Percentiles rank a stretch among this genome's conserved stretches.
Evolutionary conservation across 257 asterid genomes (phyloP).

Genomic region (Solanum appendiculatum): DNA sequence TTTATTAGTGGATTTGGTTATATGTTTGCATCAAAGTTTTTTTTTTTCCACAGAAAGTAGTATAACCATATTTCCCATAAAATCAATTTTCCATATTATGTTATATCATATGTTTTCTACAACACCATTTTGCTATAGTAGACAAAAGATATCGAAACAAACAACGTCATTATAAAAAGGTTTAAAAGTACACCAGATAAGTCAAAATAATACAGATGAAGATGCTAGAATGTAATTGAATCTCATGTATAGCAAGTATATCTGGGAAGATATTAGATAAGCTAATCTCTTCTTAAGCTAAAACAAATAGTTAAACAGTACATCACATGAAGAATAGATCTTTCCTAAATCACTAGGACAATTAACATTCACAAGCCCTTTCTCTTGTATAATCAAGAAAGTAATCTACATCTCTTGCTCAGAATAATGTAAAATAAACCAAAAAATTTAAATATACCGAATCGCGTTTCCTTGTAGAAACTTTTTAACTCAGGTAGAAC

Average conservation of each 20-base stretch:
- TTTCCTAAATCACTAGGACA: background rate
- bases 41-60: background rate
- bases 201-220: background rate
- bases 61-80: background rate
- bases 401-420: conserved; percentile 8
- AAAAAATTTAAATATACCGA: background rate
- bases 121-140: background rate
- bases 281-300: background rate
- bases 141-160: background rate
- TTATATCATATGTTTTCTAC: background rate
- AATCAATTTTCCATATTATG: background rate
- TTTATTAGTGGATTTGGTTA: background rate
- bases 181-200: background rate
- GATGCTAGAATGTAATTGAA: background rate
- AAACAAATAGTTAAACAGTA: background rate
- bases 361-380: conserved; percentile 4
- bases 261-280: background rate
- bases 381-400: conserved; percentile 4
- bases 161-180: background rate
- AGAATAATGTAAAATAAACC: background rate
- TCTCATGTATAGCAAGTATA: background rate
- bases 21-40: background rate
- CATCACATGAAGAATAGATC: background rate
- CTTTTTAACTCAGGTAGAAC: background rate
- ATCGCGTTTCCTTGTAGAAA: background rate